Base-by-base conservation (phyloP, 805 yeast genomes). In the Candida ficus region DNA sequence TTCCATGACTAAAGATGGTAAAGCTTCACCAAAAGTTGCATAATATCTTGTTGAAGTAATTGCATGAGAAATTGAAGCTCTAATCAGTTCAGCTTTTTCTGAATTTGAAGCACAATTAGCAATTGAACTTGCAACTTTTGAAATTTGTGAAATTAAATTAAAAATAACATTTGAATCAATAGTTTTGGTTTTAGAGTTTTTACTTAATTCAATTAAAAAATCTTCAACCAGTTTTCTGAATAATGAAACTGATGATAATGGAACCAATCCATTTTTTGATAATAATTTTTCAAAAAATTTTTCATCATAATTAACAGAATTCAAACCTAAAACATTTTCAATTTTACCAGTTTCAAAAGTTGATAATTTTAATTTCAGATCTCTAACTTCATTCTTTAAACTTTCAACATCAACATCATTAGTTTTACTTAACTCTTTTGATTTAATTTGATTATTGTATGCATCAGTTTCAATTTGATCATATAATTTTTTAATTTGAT, bases 31-130 rank as follows among this genome's bases (percentile, higher is more conserved):
- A 50, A 83, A 81, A 10, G 79, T 64, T 1, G 84, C 76, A 58
- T 68, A 83, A 55, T 87, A 86, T 53, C 96, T 71, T 1, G 90
- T 75, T 1, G 88, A 72, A 4, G 95, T 80, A 31, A 91, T 76
- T 1, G 80, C 75, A 60, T 83, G 88, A 14, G 89, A 77, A 19
- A 84, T 73, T 1, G 91, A 71, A 33, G 83, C 81, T 41, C 81
- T 75, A 5, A 85, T 68, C 19, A 76, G 54, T 33, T 68, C 57
- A 32, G 78, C 60, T 55, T 67, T 62, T 43, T 74, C 68, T 42
- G 68, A 53, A 39, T 57, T 57, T 6, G 57, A 49, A 7, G 57
- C 58, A 37, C 47, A 53, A 20, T 44, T 47, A 4, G 61, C 53
- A 38, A 63, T 60, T 19, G 52, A 45, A 11, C 57, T 51, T 3